phyloP scores from a whole-genome alignment of 1,284 basidiomycete genomes.

The Bjerkandera adusta region DNA sequence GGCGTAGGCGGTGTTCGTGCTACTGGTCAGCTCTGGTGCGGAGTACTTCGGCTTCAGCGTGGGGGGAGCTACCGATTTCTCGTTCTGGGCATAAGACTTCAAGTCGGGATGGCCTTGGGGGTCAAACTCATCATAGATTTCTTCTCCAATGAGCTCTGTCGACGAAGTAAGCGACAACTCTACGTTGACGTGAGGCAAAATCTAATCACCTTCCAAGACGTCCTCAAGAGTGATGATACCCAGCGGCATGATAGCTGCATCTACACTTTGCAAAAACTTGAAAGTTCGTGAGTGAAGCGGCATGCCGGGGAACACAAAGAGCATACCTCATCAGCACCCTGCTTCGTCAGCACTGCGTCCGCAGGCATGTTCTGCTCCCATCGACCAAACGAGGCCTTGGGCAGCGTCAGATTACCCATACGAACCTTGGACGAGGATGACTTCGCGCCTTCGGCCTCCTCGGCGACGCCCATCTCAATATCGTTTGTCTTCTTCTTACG shows the following conservation, averaged over 20 bases:
- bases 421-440: slow-evolving; percentile 7
- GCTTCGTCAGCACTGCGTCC: slow-evolving; percentile 74
- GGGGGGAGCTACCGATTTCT: slow-evolving; percentile 24
- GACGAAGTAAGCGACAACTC: background rate
- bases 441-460: slow-evolving; percentile 34
- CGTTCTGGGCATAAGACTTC: slow-evolving; percentile 45
- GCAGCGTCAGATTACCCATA: slow-evolving; percentile 30
- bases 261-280: slow-evolving; percentile 74
- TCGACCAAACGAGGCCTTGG: slow-evolving; percentile 24
- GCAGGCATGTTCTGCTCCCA: slow-evolving; percentile 83
- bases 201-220: slow-evolving; percentile 73
- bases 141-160: slow-evolving; percentile 87
- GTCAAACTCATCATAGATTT: slow-evolving; percentile 88
- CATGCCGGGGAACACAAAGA: too few species aligned
- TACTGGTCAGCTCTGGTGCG: slow-evolving; percentile 7
- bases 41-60: slow-evolving; percentile 25
- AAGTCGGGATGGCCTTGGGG: slow-evolving; percentile 55
- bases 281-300: background rate
- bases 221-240: slow-evolving; percentile 95
- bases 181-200: slow-evolving; percentile 7
- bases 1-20: background rate
- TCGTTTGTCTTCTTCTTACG: slow-evolving; percentile 27
- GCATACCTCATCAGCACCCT: slow-evolving; percentile 64
- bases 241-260: slow-evolving; percentile 74
- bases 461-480: slow-evolving; percentile 37